Conservation (phyloP, 2,329 filamentous ascomycete genomes). For the Cladosporium sphaerospermum region DNA sequence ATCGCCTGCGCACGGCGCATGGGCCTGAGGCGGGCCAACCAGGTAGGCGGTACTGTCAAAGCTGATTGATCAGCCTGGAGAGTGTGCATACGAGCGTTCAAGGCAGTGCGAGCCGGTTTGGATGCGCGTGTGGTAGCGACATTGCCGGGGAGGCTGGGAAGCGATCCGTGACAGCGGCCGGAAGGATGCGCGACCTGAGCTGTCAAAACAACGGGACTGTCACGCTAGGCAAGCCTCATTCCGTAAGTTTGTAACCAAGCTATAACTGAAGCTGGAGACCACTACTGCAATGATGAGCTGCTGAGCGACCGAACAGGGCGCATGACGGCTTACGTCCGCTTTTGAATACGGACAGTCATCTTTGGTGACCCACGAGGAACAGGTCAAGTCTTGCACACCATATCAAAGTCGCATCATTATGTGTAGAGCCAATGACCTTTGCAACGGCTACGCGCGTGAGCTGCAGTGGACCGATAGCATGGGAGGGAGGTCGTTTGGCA, state of each 20-base stretch:
- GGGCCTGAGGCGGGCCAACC: background rate
- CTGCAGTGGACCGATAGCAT: background rate
- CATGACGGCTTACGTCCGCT: too few species aligned
- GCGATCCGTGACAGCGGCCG: constrained; percentile 7
- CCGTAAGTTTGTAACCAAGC: too few species aligned
- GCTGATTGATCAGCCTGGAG: background rate
- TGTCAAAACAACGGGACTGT: background rate
- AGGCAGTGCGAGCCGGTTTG: background rate
- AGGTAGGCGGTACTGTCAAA: background rate
- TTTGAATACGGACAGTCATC: too few species aligned
- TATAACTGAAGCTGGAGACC: too few species aligned
- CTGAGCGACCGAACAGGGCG: too few species aligned
- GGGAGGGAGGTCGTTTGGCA: too few species aligned
- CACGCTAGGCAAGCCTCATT: too few species aligned
- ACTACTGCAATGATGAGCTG: too few species aligned
- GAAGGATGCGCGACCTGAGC: background rate
- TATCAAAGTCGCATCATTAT: too few species aligned
- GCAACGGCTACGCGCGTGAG: constrained; percentile 4
- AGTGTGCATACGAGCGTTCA: background rate
- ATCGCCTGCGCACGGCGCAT: background rate
- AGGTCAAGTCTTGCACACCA: too few species aligned
- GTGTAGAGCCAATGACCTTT: too few species aligned
- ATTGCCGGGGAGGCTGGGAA: background rate
- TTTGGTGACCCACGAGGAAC: too few species aligned
- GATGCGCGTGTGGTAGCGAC: background rate